Evolutionary conservation across 768 basidiomycete genomes (phyloP).

Genomic region (Collybiopsis confluens): DNA sequence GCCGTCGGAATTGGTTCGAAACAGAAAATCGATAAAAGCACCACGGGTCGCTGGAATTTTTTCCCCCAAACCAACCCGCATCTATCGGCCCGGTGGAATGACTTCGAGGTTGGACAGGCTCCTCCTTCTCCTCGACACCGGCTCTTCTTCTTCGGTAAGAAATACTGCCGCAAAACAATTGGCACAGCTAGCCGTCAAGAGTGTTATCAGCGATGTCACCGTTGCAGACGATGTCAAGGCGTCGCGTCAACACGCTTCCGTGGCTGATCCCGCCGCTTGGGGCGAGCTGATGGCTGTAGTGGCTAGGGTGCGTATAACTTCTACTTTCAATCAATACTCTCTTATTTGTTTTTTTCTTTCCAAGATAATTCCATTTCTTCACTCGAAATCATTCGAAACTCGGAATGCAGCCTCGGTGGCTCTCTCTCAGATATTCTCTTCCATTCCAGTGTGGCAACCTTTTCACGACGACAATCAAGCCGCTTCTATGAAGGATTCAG

Average conservation of each 20-base stretch:
- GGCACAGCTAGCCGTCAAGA: slow-evolving; percentile 85
- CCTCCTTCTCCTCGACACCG: slow-evolving; percentile 91
- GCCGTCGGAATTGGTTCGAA: neutral
- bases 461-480: slow-evolving; percentile 27
- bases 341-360: slow-evolving; percentile 8
- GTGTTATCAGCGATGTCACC: slow-evolving; percentile 74
- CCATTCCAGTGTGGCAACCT: slow-evolving; percentile 81
- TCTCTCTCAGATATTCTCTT: slow-evolving; percentile 79
- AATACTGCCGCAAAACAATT: slow-evolving; percentile 96
- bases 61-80: slow-evolving; percentile 41
- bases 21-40: neutral
- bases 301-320: slow-evolving; percentile 58
- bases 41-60: neutral
- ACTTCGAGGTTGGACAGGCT: slow-evolving; percentile 95
- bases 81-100: slow-evolving; percentile 35
- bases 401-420: slow-evolving; percentile 86
- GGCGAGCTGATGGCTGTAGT: slow-evolving; percentile 87
- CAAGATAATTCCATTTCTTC: slow-evolving; percentile 86
- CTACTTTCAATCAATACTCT: neutral
- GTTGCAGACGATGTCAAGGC: slow-evolving; percentile 70
- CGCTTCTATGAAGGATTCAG: slow-evolving; percentile 20
- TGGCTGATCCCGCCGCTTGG: slow-evolving; percentile 77
- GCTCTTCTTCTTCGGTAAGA: slow-evolving; percentile 84
- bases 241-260: slow-evolving; percentile 50
- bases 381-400: slow-evolving; percentile 90